Conservation (phyloP, 192 early-diverging fungal genomes). For the Backusella macrospora region DNA sequence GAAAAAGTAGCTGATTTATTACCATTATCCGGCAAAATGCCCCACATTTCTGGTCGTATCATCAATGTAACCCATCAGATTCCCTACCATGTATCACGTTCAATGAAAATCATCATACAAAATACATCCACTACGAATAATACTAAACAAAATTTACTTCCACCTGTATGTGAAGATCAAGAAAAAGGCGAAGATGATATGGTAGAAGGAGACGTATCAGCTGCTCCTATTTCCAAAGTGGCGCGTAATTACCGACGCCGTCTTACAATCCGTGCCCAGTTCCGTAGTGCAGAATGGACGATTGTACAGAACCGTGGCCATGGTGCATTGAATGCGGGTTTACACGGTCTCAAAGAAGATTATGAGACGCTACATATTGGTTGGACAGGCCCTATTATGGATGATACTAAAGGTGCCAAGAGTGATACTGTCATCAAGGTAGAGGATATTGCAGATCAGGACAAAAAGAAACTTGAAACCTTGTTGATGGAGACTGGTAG, state of each 20-base stretch:
- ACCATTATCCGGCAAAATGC: slow-evolving; percentile 29
- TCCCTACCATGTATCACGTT: slow-evolving; percentile 31
- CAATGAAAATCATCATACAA: background rate
- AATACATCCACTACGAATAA: background rate
- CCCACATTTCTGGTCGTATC: slow-evolving; percentile 29
- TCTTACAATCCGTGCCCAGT: slow-evolving; percentile 17
- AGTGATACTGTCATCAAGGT: slow-evolving; percentile 50
- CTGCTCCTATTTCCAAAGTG: slow-evolving; percentile 21
- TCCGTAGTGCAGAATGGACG: slow-evolving; percentile 28
- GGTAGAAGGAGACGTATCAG: background rate
- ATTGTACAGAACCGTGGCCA: slow-evolving; percentile 68
- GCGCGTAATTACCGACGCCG: slow-evolving; percentile 19
- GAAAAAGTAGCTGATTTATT: slow-evolving; percentile 34
- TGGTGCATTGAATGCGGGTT: slow-evolving; percentile 87
- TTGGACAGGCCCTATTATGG: slow-evolving; percentile 67
- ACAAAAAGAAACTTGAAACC: slow-evolving; percentile 58
- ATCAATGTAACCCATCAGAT: slow-evolving; percentile 42
- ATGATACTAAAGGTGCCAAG: slow-evolving; percentile 40
- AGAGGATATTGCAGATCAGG: slow-evolving; percentile 56
- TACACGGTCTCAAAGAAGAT: slow-evolving; percentile 65
- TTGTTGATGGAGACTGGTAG: slow-evolving; percentile 59
- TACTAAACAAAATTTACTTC: no score
- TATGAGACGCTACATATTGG: slow-evolving; percentile 73
- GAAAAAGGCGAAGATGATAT: background rate
- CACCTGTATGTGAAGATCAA: background rate